Conservation (phyloP, 306 rosid genomes). For the Castanea sativa region DNA sequence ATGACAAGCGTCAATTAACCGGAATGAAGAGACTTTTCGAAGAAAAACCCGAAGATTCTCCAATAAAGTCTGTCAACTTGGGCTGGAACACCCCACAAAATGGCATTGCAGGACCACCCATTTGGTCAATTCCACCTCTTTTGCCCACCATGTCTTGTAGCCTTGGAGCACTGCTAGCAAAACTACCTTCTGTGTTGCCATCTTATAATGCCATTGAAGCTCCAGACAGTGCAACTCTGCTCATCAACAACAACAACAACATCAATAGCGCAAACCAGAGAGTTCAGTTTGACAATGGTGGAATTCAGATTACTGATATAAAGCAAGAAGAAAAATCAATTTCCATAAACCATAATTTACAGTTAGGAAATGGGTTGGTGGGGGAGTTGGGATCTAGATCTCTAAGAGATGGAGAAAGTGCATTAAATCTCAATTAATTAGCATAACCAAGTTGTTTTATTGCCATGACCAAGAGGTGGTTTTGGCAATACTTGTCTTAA, state of each 20-base stretch:
- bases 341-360: slow-evolving; percentile 22
- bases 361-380: slow-evolving; percentile 20
- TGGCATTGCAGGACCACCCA: slow-evolving; percentile 34
- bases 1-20: slow-evolving; percentile 27
- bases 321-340: slow-evolving; percentile 36
- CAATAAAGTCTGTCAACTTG: slow-evolving; percentile 52
- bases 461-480: slow-evolving; percentile 8
- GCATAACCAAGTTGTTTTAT: slow-evolving; percentile 19
- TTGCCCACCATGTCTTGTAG: slow-evolving; percentile 54
- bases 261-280: slow-evolving; percentile 23
- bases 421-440: slow-evolving; percentile 33
- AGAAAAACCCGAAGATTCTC: slow-evolving; percentile 39
- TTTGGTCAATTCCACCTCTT: slow-evolving; percentile 50
- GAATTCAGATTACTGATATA: slow-evolving; percentile 8
- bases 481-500: slow-evolving; percentile 5
- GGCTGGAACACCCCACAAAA: slow-evolving; percentile 59
- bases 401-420: slow-evolving; percentile 25
- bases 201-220: slow-evolving; percentile 18
- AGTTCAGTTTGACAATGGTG: slow-evolving; percentile 30
- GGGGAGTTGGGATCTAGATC: slow-evolving; percentile 15
- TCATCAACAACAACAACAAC: slow-evolving; percentile 6
- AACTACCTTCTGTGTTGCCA: slow-evolving; percentile 37
- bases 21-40: slow-evolving; percentile 47
- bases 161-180: slow-evolving; percentile 48
- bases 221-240: slow-evolving; percentile 17